Evolutionary conservation across 257 asterid genomes (phyloP).

Genomic region (Primulina eburnea): DNA sequence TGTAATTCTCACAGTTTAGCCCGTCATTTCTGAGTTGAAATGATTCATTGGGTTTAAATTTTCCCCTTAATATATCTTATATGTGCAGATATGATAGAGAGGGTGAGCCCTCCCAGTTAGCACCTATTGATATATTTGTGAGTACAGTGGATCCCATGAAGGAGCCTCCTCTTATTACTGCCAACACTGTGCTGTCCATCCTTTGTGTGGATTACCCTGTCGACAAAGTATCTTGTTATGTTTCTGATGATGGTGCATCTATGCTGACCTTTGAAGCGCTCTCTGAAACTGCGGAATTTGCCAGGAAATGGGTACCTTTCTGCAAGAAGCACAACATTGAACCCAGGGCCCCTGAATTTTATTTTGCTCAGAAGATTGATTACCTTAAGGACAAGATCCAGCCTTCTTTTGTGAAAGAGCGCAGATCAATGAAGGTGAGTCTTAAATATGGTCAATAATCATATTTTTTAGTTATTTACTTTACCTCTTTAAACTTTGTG

Average conservation of each 20-base stretch:
- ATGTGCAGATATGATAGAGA: slow-evolving; percentile 60
- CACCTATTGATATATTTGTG: slow-evolving; percentile 58
- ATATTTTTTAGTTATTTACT: not conserved
- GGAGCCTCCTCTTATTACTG: slow-evolving; percentile 50
- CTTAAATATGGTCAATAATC: not conserved
- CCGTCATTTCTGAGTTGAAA: not conserved
- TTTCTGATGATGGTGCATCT: slow-evolving; percentile 55
- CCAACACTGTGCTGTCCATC: slow-evolving; percentile 51
- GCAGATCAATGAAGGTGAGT: slow-evolving; percentile 50
- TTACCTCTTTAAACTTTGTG: not conserved
- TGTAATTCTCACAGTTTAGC: not conserved
- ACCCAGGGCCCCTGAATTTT: slow-evolving; percentile 55
- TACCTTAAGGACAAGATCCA: slow-evolving; percentile 49
- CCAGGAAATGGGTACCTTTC: slow-evolving; percentile 51
- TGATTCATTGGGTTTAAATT: slow-evolving; percentile 6
- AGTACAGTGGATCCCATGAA: slow-evolving; percentile 59
- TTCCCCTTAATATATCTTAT: not conserved
- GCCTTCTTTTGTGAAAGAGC: slow-evolving; percentile 52
- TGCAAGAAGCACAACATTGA: slow-evolving; percentile 46
- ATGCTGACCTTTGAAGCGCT: slow-evolving; percentile 51
- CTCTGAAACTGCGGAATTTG: slow-evolving; percentile 50
- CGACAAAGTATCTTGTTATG: slow-evolving; percentile 52
- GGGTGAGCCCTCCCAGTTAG: slow-evolving; percentile 67
- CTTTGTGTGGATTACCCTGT: slow-evolving; percentile 51
- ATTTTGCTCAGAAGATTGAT: slow-evolving; percentile 53